These are phyloP conservation scores for Chaetomiaceae sp. DNA, from an alignment of 2,329 filamentous ascomycete genomes.

Conservation along the genomic window DNA sequence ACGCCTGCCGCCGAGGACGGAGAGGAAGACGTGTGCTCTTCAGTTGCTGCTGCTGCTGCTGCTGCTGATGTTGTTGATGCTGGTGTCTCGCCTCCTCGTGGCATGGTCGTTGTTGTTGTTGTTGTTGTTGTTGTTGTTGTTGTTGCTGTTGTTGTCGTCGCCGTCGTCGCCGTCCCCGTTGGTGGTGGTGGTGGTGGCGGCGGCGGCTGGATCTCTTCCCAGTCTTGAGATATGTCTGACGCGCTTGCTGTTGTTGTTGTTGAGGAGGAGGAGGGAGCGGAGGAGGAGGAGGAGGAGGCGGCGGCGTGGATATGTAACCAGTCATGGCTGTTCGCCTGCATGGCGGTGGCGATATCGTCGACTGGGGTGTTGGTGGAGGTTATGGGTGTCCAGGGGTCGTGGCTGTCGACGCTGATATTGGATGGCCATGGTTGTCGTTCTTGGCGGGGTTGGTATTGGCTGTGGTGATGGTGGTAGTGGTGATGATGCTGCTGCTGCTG, in stretches of 20 bases:
- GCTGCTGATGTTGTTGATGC: no score
- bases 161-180: no score
- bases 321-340: not conserved
- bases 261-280: not conserved
- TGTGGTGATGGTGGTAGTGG: not conserved
- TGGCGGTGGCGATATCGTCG: not conserved
- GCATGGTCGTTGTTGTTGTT: no score
- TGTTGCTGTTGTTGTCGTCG: not conserved
- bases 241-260: not conserved
- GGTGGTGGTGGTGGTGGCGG: not conserved
- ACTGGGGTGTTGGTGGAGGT: not conserved
- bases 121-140: no score
- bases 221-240: slow-evolving; percentile 18
- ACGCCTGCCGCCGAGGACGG: not conserved
- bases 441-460: slow-evolving; percentile 1
- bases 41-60: not conserved
- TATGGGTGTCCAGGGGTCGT: slow-evolving; percentile 7
- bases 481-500: not conserved
- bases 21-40: not conserved
- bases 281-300: no score
- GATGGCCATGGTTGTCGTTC: slow-evolving; percentile 4
- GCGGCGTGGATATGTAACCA: slow-evolving; percentile 6
- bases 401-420: not conserved
- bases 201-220: slow-evolving; percentile 16
- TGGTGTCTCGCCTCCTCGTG: no score